A percentile compares a stretch with the other conserved stretches of the same genome.
These are phyloP conservation scores for Schrenkiella parvula DNA, from an alignment of 345 rosid genomes.

Conservation along the genomic window DNA sequence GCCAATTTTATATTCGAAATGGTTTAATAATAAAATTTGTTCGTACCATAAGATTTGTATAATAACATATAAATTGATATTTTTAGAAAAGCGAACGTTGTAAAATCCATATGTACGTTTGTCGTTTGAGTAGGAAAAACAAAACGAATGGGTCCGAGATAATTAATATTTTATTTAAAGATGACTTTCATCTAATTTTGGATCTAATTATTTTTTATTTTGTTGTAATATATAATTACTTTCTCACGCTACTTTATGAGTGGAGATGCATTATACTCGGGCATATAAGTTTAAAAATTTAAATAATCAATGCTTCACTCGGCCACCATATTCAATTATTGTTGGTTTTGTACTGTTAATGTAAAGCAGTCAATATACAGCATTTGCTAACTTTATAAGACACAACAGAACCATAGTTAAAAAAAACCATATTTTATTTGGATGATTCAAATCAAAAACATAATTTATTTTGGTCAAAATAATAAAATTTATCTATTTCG, in stretches of 20 bases:
- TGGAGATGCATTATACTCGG: conserved; percentile 16
- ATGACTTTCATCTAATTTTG: background rate
- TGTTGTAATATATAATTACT: background rate
- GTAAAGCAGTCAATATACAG: background rate
- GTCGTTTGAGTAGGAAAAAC: background rate
- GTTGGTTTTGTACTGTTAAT: background rate
- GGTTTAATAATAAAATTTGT: background rate
- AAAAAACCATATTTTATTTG: too few species aligned
- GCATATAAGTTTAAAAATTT: background rate
- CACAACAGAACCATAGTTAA: background rate
- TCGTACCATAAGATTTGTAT: background rate
- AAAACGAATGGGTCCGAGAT: background rate
- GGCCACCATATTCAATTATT: background rate
- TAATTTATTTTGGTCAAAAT: too few species aligned
- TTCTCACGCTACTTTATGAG: background rate
- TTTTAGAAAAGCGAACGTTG: background rate
- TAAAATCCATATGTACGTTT: background rate
- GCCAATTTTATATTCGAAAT: background rate
- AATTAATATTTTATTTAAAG: background rate
- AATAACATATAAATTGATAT: background rate
- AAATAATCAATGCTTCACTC: background rate
- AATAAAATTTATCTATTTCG: too few species aligned
- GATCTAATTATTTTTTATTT: background rate
- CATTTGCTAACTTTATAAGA: background rate
- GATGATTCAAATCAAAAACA: too few species aligned